A percentile compares a stretch with the other conserved stretches of the same genome.
Evolutionary conservation across 352 stramenopile genomes (phyloP).

Genomic region (Phytophthora tubulina): DNA sequence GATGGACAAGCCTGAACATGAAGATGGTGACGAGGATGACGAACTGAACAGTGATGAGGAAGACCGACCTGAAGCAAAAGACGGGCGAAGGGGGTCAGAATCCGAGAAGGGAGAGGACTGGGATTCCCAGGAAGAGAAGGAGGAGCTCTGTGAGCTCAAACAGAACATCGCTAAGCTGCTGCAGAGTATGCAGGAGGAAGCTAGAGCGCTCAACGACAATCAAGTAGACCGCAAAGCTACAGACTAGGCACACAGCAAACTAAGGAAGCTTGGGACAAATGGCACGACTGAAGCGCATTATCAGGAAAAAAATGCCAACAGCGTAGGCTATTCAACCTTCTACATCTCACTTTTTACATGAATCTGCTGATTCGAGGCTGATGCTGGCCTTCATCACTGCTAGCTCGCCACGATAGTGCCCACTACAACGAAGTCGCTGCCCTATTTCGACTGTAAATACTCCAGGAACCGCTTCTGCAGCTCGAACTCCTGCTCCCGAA

Average conservation of each 20-base stretch:
- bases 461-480: constrained; percentile 84
- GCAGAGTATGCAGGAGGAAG: constrained; percentile 65
- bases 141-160: constrained; percentile 70
- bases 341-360: background rate
- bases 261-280: background rate
- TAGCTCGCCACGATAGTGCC: background rate
- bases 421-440: constrained; percentile 15
- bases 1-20: constrained; percentile 49
- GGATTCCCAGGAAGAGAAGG: constrained; percentile 65
- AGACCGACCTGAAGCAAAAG: constrained; percentile 34
- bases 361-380: constrained; percentile 1
- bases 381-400: constrained; percentile 2
- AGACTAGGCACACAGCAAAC: constrained; percentile 6
- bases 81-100: background rate
- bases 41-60: constrained; percentile 33
- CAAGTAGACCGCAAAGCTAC: constrained; percentile 36
- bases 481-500: constrained; percentile 84
- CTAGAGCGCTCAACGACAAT: constrained; percentile 56
- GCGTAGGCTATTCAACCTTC: background rate
- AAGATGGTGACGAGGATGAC: constrained; percentile 35
- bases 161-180: constrained; percentile 75
- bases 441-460: constrained; percentile 85
- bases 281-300: constrained; percentile 22
- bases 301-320: constrained; percentile 16
- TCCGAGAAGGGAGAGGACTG: constrained; percentile 42